phyloP scores from a whole-genome alignment of 164 flowering plant genomes.

The Cinnamomum micranthum region DNA sequence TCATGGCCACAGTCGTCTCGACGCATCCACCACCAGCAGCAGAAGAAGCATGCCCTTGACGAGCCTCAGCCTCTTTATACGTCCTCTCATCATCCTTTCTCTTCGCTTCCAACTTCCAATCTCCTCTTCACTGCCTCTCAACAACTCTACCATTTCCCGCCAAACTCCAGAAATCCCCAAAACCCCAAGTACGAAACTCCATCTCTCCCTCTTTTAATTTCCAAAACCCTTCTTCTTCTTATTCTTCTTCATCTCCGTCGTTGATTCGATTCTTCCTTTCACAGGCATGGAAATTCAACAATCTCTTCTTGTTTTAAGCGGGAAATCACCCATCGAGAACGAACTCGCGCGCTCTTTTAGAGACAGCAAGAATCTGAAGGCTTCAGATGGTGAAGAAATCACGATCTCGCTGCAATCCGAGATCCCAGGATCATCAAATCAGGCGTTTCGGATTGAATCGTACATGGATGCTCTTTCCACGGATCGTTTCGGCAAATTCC shows the following conservation, averaged over 20 bases:
- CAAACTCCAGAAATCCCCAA: neutral
- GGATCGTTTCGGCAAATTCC: constrained; percentile 56
- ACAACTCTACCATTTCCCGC: neutral
- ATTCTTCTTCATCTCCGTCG: neutral
- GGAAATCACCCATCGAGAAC: constrained; percentile 55
- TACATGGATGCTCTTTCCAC: constrained; percentile 57
- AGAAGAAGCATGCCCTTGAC: neutral
- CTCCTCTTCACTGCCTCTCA: neutral
- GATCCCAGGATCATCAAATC: constrained; percentile 9
- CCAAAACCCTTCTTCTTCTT: neutral
- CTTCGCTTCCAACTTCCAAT: neutral
- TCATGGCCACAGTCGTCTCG: neutral
- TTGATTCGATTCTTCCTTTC: constrained; percentile 1
- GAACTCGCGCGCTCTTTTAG: constrained; percentile 50
- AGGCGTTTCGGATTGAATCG: constrained; percentile 27
- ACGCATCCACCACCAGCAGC: neutral
- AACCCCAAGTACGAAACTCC: neutral
- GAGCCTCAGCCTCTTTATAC: neutral
- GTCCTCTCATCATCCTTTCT: neutral
- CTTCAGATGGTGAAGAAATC: constrained; percentile 39
- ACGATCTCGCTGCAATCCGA: constrained; percentile 29
- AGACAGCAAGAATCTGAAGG: constrained; percentile 36
- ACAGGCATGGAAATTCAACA: constrained; percentile 23
- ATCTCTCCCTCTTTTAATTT: neutral
- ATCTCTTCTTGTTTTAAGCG: constrained; percentile 42